These are phyloP conservation scores for Nothophaeocryptopus gaeumannii DNA, from an alignment of 2,329 filamentous ascomycete species.

Conservation along the genomic window DNA sequence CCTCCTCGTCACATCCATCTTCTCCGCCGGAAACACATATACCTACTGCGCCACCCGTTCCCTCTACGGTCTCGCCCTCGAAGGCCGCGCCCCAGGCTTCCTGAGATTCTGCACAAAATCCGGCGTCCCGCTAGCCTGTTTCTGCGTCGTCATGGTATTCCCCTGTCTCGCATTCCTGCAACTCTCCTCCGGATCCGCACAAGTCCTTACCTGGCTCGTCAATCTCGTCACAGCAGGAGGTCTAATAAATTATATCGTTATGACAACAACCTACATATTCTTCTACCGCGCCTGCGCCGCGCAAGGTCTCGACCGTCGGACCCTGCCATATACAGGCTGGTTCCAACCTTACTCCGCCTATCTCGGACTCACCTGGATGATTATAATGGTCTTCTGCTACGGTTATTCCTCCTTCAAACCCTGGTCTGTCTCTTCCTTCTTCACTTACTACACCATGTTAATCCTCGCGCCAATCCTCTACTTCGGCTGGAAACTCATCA, in stretches of 20 bases:
- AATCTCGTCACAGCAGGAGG: slow-evolving; percentile 54
- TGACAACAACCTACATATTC: slow-evolving; percentile 55
- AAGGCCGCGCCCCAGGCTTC: slow-evolving; percentile 52
- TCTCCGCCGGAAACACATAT: slow-evolving; percentile 54
- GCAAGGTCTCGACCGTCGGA: slow-evolving; percentile 51
- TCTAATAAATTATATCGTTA: slow-evolving; percentile 62
- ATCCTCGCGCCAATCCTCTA: slow-evolving; percentile 54
- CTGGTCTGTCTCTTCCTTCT: slow-evolving; percentile 43
- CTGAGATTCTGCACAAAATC: slow-evolving; percentile 57
- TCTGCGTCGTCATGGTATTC: slow-evolving; percentile 44
- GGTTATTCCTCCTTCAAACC: slow-evolving; percentile 52
- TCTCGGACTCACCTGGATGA: slow-evolving; percentile 25
- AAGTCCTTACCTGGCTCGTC: slow-evolving; percentile 42
- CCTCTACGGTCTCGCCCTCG: slow-evolving; percentile 52
- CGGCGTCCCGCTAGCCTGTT: slow-evolving; percentile 59
- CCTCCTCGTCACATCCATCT: slow-evolving; percentile 49
- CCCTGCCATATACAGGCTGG: slow-evolving; percentile 55
- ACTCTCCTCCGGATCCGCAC: slow-evolving; percentile 27
- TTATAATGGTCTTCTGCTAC: slow-evolving; percentile 45
- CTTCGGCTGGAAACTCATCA: slow-evolving; percentile 62
- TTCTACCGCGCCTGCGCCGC: slow-evolving; percentile 55
- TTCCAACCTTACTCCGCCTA: slow-evolving; percentile 55
- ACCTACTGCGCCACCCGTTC: slow-evolving; percentile 52
- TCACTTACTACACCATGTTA: slow-evolving; percentile 56
- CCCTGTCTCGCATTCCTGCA: slow-evolving; percentile 33